Evolutionary conservation across 306 rosid species (phyloP).

Genomic region (Gillenia trifoliata): DNA sequence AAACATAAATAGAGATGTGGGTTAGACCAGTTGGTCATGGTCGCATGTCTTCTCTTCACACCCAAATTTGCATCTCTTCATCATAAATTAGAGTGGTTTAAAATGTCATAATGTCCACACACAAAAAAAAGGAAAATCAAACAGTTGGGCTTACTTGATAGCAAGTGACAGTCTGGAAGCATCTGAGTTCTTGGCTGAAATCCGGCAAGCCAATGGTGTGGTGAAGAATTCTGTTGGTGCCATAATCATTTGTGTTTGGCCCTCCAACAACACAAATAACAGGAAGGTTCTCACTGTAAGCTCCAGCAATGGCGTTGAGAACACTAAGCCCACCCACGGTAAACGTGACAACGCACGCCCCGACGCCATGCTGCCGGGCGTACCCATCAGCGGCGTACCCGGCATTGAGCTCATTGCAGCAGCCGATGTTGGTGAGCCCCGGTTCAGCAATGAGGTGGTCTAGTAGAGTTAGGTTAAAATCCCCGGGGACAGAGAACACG

Average conservation of each 20-base stretch:
- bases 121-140: neutral
- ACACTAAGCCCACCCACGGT: conserved; percentile 51
- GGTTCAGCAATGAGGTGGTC: conserved; percentile 48
- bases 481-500: conserved; percentile 43
- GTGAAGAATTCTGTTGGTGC: conserved; percentile 44
- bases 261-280: conserved; percentile 48
- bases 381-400: conserved; percentile 49
- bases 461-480: conserved; percentile 43
- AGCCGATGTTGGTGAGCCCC: conserved; percentile 33
- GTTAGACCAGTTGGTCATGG: too few relatives aligned
- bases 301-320: conserved; percentile 51
- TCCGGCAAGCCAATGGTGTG: conserved; percentile 47
- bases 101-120: too few relatives aligned
- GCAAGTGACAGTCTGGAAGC: conserved; percentile 50
- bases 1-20: neutral
- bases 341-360: conserved; percentile 44
- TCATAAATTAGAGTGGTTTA: too few relatives aligned
- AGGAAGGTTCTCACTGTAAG: conserved; percentile 49
- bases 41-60: too few relatives aligned
- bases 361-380: conserved; percentile 34
- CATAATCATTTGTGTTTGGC: conserved; percentile 43
- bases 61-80: too few relatives aligned
- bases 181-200: conserved; percentile 40
- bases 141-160: conserved; percentile 27
- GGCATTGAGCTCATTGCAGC: conserved; percentile 54